Conservation (phyloP, 2,329 filamentous ascomycete genomes). For the Aspergillus viridinutans region DNA sequence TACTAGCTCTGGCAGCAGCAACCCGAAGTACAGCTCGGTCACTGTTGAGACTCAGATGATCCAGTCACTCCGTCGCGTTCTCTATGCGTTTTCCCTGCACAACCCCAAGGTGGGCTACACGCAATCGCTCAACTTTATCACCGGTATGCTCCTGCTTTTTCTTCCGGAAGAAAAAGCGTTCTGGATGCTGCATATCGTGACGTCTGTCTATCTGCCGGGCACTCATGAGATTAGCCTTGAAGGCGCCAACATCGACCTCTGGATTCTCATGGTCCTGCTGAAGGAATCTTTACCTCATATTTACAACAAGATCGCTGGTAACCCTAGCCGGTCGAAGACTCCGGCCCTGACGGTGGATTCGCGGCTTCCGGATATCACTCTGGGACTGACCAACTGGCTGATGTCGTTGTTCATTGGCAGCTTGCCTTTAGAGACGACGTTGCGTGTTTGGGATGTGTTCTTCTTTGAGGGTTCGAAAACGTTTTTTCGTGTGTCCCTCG, state of each 20-base stretch:
- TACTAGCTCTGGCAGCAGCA: slow-evolving; percentile 32
- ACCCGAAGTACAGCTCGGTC: slow-evolving; percentile 29
- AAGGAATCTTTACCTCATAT: slow-evolving; percentile 76
- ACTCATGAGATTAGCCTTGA: slow-evolving; percentile 89
- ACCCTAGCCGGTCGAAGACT: slow-evolving; percentile 38
- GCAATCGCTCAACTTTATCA: slow-evolving; percentile 91
- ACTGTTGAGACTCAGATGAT: slow-evolving; percentile 71
- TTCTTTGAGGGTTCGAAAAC: slow-evolving; percentile 95
- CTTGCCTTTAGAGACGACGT: slow-evolving; percentile 82
- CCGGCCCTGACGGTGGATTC: slow-evolving; percentile 40
- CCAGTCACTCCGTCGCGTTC: slow-evolving; percentile 72
- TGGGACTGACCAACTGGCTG: slow-evolving; percentile 95
- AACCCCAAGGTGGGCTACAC: slow-evolving; percentile 92
- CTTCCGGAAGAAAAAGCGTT: slow-evolving; percentile 89
- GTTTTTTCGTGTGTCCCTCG: slow-evolving; percentile 83
- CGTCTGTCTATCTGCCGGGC: slow-evolving; percentile 78
- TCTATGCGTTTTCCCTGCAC: slow-evolving; percentile 86
- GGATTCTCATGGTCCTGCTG: slow-evolving; percentile 83
- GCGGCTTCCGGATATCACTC: slow-evolving; percentile 78
- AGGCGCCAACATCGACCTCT: slow-evolving; percentile 88
- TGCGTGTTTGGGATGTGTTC: slow-evolving; percentile 92
- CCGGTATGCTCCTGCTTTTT: slow-evolving; percentile 83
- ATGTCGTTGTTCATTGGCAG: slow-evolving; percentile 97
- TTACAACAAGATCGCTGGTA: slow-evolving; percentile 83
- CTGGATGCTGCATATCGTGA: slow-evolving; percentile 90